These are phyloP conservation scores for Beauveria bassiana DNA, from an alignment of 2,329 filamentous ascomycete species.

Conservation along the genomic window DNA sequence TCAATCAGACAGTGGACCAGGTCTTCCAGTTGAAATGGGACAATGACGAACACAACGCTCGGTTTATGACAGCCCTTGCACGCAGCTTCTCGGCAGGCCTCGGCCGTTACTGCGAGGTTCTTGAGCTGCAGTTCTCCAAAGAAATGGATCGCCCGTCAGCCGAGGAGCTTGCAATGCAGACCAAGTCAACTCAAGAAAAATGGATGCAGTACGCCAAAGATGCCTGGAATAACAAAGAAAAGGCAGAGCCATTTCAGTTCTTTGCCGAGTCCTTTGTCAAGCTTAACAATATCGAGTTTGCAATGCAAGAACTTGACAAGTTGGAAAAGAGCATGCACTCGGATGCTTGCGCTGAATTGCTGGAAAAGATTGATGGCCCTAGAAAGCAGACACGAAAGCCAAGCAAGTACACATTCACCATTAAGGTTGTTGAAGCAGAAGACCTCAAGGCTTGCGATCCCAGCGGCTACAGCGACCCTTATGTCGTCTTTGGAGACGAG, in stretches of 20 bases:
- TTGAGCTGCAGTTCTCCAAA: constrained; percentile 75
- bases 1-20: constrained; percentile 86
- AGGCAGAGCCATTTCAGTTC: constrained; percentile 94
- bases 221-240: constrained; percentile 84
- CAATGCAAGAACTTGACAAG: constrained; percentile 84
- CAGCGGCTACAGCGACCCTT: constrained; percentile 89
- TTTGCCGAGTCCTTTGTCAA: constrained; percentile 95
- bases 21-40: constrained; percentile 84
- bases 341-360: constrained; percentile 77
- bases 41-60: constrained; percentile 86
- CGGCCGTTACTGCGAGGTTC: constrained; percentile 80
- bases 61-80: constrained; percentile 91
- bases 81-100: constrained; percentile 79
- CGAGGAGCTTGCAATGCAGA: constrained; percentile 71
- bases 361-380: constrained; percentile 67
- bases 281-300: constrained; percentile 95
- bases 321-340: constrained; percentile 86
- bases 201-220: constrained; percentile 92
- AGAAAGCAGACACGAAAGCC: constrained; percentile 56
- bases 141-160: constrained; percentile 92
- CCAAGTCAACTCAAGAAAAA: constrained; percentile 80
- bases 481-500: constrained; percentile 93
- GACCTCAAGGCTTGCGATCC: constrained; percentile 97
- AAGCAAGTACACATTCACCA: constrained; percentile 92
- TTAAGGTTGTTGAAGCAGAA: constrained; percentile 97